Conservation (phyloP, 2,329 filamentous ascomycete species). For the Hortaea werneckii region DNA sequence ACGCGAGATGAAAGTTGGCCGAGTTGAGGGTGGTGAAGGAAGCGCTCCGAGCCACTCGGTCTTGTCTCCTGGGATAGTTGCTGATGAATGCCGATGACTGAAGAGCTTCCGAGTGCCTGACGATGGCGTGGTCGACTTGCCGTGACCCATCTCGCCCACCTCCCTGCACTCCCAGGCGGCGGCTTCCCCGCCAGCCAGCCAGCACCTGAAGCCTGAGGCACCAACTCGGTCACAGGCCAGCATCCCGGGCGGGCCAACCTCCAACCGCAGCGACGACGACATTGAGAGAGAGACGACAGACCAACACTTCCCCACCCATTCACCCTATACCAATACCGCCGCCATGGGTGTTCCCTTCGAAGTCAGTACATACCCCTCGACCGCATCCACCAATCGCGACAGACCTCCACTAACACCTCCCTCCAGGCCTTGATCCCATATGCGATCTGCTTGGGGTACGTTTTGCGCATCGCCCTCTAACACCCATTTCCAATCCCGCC, state of each 20-base stretch:
- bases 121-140: no score
- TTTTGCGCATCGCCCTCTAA: not conserved
- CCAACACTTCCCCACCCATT: no score
- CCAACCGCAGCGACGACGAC: no score
- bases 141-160: no score
- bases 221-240: no score
- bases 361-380: conserved; percentile 24
- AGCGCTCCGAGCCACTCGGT: not conserved
- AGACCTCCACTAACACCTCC: not conserved
- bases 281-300: no score
- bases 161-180: no score
- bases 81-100: conserved; percentile 1
- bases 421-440: conserved; percentile 3
- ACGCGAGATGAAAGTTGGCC: not conserved
- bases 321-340: not conserved
- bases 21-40: not conserved
- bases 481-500: not conserved
- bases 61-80: not conserved
- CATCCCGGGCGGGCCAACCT: no score
- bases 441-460: conserved; percentile 6
- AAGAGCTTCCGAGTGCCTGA: no score
- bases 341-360: conserved; percentile 51
- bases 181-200: no score
- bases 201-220: no score
- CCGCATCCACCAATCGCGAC: not conserved